Conservation (phyloP, 441 rosid species). For the Arabidopsis lyrata region DNA sequence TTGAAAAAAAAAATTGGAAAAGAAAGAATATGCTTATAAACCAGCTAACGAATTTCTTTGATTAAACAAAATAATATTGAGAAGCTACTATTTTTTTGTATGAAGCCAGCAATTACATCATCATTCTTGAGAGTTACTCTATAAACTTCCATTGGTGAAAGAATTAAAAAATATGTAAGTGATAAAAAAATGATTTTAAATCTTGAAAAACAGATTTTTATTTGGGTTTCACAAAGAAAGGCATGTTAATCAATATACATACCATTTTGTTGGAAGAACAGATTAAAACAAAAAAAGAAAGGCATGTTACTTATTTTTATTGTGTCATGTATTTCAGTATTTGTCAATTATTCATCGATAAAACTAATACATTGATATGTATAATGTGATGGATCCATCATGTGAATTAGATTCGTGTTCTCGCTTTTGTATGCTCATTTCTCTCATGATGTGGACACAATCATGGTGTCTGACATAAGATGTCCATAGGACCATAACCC, state of each 20-base stretch:
- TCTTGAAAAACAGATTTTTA: too few species aligned
- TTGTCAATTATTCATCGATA: conserved; percentile 19
- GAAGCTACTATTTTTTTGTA: not conserved
- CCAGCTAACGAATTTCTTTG: not conserved
- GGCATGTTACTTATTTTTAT: conserved; percentile 15
- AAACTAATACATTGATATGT: not conserved
- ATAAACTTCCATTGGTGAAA: not conserved
- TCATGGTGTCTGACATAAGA: conserved; percentile 18
- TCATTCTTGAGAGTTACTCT: conserved; percentile 10
- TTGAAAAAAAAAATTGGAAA: not conserved
- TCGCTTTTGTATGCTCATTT: conserved; percentile 29
- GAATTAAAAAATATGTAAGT: not conserved
- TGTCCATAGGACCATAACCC: conserved; percentile 10
- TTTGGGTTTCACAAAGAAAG: too few species aligned
- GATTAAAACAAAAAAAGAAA: not conserved
- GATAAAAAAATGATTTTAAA: too few species aligned
- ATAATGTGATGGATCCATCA: conserved; percentile 20
- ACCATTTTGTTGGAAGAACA: not conserved
- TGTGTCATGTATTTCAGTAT: conserved; percentile 13
- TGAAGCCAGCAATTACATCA: conserved; percentile 24
- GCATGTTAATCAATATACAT: not conserved
- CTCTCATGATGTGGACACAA: conserved; percentile 35
- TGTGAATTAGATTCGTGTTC: conserved; percentile 38
- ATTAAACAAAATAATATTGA: conserved; percentile 2
- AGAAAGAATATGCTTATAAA: conserved; percentile 5